Percentiles rank a stretch among this genome's conserved stretches.
These are phyloP conservation scores for Huntiella savannae DNA, from an alignment of 2,329 filamentous ascomycete species.

Conservation along the genomic window DNA sequence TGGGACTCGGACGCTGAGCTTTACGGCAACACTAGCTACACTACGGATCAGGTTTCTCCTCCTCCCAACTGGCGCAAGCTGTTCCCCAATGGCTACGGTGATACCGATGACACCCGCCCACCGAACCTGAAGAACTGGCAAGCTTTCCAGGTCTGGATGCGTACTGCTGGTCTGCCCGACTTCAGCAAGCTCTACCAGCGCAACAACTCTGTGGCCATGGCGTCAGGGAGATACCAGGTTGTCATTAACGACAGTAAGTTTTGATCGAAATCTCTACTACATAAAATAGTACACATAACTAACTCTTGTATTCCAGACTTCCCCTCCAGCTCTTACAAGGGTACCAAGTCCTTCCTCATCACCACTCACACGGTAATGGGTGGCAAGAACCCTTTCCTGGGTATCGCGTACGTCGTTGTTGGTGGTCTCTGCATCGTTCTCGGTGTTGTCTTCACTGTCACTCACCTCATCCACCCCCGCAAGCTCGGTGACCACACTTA, in stretches of 20 bases:
- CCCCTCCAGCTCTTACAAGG: slow-evolving; percentile 56
- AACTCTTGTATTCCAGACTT: slow-evolving; percentile 40
- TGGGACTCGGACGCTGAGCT: slow-evolving; percentile 70
- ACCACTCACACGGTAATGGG: slow-evolving; percentile 85
- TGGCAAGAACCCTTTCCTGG: slow-evolving; percentile 85
- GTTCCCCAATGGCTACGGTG: slow-evolving; percentile 48
- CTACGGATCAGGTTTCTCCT: slow-evolving; percentile 45
- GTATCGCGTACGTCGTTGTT: slow-evolving; percentile 88
- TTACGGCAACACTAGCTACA: slow-evolving; percentile 54
- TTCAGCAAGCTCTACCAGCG: slow-evolving; percentile 87
- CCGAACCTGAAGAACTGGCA: slow-evolving; percentile 60
- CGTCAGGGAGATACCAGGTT: slow-evolving; percentile 53
- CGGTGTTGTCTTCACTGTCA: slow-evolving; percentile 71
- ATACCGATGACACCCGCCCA: slow-evolving; percentile 37
- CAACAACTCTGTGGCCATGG: slow-evolving; percentile 55
- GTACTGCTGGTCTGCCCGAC: slow-evolving; percentile 76
- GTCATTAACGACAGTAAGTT: slow-evolving; percentile 58
- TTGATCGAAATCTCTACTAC: neutral
- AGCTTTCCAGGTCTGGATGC: slow-evolving; percentile 96
- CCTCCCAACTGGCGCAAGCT: slow-evolving; percentile 68
- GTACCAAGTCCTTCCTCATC: slow-evolving; percentile 77
- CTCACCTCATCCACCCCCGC: slow-evolving; percentile 78
- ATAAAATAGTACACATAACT: slow-evolving; percentile 6
- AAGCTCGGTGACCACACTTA: slow-evolving; percentile 98
- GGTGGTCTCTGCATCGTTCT: slow-evolving; percentile 83